Base-by-base conservation (phyloP, 805 yeast genomes). In the Huiozyma naganishii region DNA sequence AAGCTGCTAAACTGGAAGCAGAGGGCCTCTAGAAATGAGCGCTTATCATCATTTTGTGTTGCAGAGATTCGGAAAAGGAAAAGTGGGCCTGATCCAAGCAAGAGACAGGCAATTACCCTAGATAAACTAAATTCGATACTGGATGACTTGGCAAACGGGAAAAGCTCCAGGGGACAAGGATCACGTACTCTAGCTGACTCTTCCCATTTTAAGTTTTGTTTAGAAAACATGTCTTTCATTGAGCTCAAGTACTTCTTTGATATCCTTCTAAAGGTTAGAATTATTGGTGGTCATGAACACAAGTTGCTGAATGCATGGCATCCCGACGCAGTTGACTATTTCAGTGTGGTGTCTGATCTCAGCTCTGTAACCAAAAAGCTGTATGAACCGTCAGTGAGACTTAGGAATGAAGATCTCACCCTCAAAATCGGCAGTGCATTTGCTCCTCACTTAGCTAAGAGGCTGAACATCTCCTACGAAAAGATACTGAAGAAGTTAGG, bases 361-460 rank as follows among this genome's bases (percentile, higher is more conserved):
- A 70, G 76, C 48, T 64, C 71, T 7, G 80, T 84, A 1, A 77
- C 87, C 48, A 67, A 71, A 57, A 75, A 69, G 42, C 64, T 87
- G 6, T 57, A 66, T 43, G 80, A 82, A 51, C 77, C 79, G 0
- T 47, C 51, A 1, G 47, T 53, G 11, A 58, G 79, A 37, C 60
- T 83, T 8, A 54, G 70, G 1, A 59, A 65, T 13, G 47, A 51
- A n/a, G 73, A 69, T 6, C 47, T 68, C 12, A 48, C 61, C 4
- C 58, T 69, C 32, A 61, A 62, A 11, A 39, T 64, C 8, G 65
- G 65, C 5, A 51, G 52, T 41, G 66, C 72, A 12, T 90, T 88
- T 59, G 71, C 74, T 23, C 95, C 97, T 0, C 95, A 85, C 62
- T 62, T 83, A 17, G 80, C 95, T 0, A 69, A 73, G 32, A 80